Percentiles rank a stretch among this genome's conserved stretches.
Evolutionary conservation across 192 early-diverging fungal genomes (phyloP).

Genomic region (Coemansia sp.): DNA sequence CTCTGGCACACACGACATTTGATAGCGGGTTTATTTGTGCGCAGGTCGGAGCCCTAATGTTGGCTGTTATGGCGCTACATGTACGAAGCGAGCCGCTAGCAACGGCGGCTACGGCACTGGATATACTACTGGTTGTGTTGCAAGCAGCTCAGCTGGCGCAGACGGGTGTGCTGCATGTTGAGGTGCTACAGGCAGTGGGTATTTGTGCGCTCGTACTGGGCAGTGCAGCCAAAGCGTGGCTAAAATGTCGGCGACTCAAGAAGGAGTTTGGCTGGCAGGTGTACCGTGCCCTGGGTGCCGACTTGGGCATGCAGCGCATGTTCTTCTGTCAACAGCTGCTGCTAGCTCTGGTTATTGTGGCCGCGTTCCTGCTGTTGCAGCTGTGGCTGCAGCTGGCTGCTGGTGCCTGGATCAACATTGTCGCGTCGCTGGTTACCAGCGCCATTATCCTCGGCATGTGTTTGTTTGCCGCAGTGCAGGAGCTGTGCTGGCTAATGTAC

Average conservation of each 20-base stretch:
- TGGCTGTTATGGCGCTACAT: constrained; percentile 19
- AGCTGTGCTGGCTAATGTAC: constrained; percentile 39
- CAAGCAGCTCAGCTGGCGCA: constrained; percentile 31
- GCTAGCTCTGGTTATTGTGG: constrained; percentile 26
- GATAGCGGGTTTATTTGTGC: constrained; percentile 28
- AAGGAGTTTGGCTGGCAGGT: constrained; percentile 52
- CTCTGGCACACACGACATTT: constrained; percentile 25
- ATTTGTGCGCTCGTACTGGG: constrained; percentile 20
- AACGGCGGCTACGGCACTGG: constrained; percentile 28
- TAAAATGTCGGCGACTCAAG: constrained; percentile 37
- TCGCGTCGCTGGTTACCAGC: constrained; percentile 9
- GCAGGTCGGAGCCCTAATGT: constrained; percentile 23
- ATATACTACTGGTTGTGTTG: constrained; percentile 23
- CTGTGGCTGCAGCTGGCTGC: constrained; percentile 55
- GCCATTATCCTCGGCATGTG: constrained; percentile 18
- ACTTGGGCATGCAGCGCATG: constrained; percentile 51
- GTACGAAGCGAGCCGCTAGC: constrained; percentile 28
- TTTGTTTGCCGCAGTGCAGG: constrained; percentile 29
- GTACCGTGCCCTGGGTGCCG: constrained; percentile 47
- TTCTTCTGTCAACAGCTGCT: constrained; percentile 40
- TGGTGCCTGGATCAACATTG: constrained; percentile 21
- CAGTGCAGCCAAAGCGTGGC: constrained; percentile 17
- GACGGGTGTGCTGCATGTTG: constrained; percentile 5
- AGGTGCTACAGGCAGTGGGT: constrained; percentile 21
- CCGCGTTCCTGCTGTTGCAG: constrained; percentile 38